phyloP scores from a whole-genome alignment of 2,329 filamentous ascomycete species.

The Diplodia corticola region DNA sequence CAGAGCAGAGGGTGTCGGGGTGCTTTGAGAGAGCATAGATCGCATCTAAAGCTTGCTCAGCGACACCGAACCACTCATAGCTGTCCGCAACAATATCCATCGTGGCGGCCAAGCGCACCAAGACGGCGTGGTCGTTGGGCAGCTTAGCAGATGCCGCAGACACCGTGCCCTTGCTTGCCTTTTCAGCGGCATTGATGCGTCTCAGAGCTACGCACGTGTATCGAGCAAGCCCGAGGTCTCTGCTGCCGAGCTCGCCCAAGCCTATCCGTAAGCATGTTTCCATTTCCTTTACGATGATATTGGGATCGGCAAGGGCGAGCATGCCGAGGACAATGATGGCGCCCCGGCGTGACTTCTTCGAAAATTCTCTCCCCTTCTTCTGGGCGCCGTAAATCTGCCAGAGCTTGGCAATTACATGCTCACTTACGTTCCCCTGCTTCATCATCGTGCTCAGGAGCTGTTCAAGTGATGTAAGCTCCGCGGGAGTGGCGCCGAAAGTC shows the following conservation, averaged over 20 bases:
- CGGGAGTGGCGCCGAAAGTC: conserved; percentile 91
- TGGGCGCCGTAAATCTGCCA: conserved; percentile 98
- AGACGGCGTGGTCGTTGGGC: conserved; percentile 87
- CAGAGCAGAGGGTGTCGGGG: conserved; percentile 88
- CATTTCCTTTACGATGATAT: conserved; percentile 93
- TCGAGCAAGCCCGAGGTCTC: conserved; percentile 85
- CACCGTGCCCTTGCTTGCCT: conserved; percentile 62
- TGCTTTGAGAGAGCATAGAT: conserved; percentile 95
- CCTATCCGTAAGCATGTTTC: conserved; percentile 92
- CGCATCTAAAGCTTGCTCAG: conserved; percentile 92
- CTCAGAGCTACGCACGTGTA: conserved; percentile 93
- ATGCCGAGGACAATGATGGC: conserved; percentile 96
- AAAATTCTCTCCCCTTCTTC: conserved; percentile 75
- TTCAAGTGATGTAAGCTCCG: conserved; percentile 92
- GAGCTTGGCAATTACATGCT: conserved; percentile 83
- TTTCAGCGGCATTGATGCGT: conserved; percentile 82
- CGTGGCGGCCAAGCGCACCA: conserved; percentile 77
- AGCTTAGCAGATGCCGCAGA: conserved; percentile 65
- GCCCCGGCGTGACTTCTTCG: conserved; percentile 82
- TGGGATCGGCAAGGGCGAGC: conserved; percentile 87
- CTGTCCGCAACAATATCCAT: conserved; percentile 83
- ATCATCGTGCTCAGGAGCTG: conserved; percentile 97
- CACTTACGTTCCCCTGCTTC: conserved; percentile 83
- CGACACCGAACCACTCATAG: conserved; percentile 91
- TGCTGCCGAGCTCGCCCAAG: conserved; percentile 74